These are phyloP conservation scores for Plasmodium adleri DNA, from an alignment of 169 alveolate species.

Conservation along the genomic window DNA sequence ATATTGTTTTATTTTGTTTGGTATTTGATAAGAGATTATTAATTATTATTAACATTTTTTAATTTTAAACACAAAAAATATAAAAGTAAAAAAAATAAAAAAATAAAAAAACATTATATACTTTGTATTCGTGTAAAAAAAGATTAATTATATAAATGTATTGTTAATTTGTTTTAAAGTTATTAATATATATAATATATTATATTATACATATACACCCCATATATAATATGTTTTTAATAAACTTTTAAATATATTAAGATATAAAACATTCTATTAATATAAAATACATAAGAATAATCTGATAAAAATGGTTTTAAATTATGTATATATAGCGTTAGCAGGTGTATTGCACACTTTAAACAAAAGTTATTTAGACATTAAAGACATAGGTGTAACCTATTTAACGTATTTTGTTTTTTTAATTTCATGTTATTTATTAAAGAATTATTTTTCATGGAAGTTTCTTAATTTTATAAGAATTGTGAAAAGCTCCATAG, in stretches of 20 bases:
- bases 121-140: no score
- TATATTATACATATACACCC: not conserved
- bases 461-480: conserved; percentile 41
- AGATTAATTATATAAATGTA: not conserved
- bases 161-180: not conserved
- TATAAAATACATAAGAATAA: no score
- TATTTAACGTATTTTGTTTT: conserved; percentile 20
- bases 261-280: not conserved
- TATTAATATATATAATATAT: conserved; percentile 1
- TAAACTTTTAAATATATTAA: conserved; percentile 1
- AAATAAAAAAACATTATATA: no score
- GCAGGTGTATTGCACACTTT: conserved; percentile 1
- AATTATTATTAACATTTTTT: no score
- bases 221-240: no score
- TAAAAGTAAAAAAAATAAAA: no score
- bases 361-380: conserved; percentile 11
- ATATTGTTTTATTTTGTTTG: no score
- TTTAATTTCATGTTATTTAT: conserved; percentile 50
- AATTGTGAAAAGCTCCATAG: conserved; percentile 17
- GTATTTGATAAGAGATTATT: no score
- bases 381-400: conserved; percentile 55
- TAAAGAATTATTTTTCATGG: conserved; percentile 29
- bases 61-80: no score
- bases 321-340: not conserved
- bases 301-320: no score